Base-by-base conservation (phyloP, 192 early-diverging fungal species). In the Backusella sp. region DNA sequence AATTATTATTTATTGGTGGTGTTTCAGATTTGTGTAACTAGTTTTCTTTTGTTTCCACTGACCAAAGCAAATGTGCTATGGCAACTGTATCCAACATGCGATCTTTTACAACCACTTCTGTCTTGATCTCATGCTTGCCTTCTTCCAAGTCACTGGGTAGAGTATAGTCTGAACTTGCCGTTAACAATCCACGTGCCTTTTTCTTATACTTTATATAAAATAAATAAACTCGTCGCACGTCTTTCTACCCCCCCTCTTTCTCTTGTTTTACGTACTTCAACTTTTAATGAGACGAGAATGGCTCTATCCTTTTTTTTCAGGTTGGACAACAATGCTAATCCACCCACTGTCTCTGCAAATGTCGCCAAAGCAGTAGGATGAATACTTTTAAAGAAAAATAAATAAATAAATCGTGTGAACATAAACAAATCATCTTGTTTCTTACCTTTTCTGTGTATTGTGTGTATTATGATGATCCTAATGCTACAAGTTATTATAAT, bases 321-420 rank as follows among this genome's bases (percentile, higher is more conserved):
- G 4, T 82, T 74, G 26, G 80, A 84, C 8, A 88, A 76, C 3
- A 86, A 79, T 15, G 88, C 86, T 34, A 89, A 78, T 46, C 81
- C 88, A 42, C 86, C 85, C 1, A 86, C 79, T 26, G 88, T 89
- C 76, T 89, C 88, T 19, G 84, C 86, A 80, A 89, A 86, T 7
- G 86, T 88, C 32, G 82, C 82, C 49, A 89, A 73, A 6, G 88
- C 86, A 9, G 81, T 81, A 17, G 88, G 84, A 52, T 88, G 86
- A 34, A 89, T 85, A 62, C 85, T 84, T 14, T 62, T 62, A 12
- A 28, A 62, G 4, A 62, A 3, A 59, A 12, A 12, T 14, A 26
- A 17, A 71, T 17, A 68, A 59, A 32, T 32, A 32, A 7, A 66
- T 39, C 21, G 36, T 28, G 23, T 35, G 28, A 62, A 62, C 14